Conservation (phyloP, 768 basidiomycete species). For the Phanerodontia chrysosporium region DNA sequence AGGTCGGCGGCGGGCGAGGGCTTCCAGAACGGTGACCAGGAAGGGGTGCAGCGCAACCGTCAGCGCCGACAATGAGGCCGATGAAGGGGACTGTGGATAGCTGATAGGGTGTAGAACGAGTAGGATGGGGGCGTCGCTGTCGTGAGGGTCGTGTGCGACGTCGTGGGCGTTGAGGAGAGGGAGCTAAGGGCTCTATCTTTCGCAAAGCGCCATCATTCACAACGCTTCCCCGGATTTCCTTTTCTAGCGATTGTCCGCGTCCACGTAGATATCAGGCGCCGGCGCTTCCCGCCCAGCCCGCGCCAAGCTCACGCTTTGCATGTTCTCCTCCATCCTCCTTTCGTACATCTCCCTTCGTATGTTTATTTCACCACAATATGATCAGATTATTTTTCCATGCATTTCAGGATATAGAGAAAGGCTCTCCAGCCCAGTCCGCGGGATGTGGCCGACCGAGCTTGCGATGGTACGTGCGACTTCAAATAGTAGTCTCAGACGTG, state of each 20-base stretch:
- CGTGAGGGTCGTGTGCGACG: neutral
- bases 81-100: neutral
- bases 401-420: no score
- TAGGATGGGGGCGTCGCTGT: neutral
- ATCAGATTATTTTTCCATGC: no score
- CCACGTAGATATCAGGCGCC: no score
- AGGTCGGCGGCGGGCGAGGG: neutral
- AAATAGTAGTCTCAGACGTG: no score
- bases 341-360: no score
- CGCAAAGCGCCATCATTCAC: neutral
- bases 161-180: conserved; percentile 1
- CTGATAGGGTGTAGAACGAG: neutral
- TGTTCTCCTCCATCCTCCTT: no score
- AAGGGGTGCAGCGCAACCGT: neutral
- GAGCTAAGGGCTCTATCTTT: neutral
- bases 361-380: no score
- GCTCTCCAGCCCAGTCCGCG: no score
- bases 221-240: conserved; percentile 6
- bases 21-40: conserved; percentile 2
- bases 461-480: no score
- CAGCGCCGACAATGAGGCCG: neutral
- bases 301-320: no score
- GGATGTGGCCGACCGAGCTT: no score
- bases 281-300: no score
- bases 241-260: neutral